Evolutionary conservation across 139 green algal genomes (phyloP).

Genomic region (Astrephomene gubernaculifera): DNA sequence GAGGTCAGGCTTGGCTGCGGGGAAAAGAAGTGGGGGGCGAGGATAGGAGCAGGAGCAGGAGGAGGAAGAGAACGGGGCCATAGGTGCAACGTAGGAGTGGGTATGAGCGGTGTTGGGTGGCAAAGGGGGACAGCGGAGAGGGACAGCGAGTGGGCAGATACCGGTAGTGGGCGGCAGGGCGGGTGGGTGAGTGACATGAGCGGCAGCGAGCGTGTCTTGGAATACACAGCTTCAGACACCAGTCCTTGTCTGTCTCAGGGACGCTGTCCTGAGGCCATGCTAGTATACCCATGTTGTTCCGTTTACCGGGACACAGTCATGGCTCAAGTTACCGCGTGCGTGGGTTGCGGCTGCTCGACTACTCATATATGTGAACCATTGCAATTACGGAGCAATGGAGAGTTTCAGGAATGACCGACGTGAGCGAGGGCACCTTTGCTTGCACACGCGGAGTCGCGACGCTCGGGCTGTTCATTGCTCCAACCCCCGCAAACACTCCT

Average conservation of each 20-base stretch:
- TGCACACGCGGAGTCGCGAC: background rate
- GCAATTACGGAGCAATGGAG: too few species aligned
- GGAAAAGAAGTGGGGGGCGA: background rate
- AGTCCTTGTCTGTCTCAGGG: background rate
- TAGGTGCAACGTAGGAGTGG: too few species aligned
- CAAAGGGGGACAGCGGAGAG: background rate
- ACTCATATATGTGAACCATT: too few species aligned
- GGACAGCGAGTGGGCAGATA: background rate
- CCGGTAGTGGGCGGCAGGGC: too few species aligned
- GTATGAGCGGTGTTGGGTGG: background rate
- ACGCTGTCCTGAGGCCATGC: background rate
- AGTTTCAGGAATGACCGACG: too few species aligned
- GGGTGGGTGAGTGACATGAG: too few species aligned
- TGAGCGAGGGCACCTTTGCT: background rate
- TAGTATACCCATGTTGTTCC: background rate
- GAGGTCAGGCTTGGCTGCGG: conserved; percentile 58
- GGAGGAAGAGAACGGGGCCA: background rate
- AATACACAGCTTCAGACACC: background rate
- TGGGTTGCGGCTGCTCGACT: too few species aligned
- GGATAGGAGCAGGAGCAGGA: background rate
- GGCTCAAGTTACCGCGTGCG: background rate
- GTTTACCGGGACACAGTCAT: background rate
- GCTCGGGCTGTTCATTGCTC: too few species aligned
- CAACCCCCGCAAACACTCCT: background rate
- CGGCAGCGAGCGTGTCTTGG: too few species aligned